phyloP scores from a whole-genome alignment of 1,139 yeast species.

The Candida smagusa region DNA sequence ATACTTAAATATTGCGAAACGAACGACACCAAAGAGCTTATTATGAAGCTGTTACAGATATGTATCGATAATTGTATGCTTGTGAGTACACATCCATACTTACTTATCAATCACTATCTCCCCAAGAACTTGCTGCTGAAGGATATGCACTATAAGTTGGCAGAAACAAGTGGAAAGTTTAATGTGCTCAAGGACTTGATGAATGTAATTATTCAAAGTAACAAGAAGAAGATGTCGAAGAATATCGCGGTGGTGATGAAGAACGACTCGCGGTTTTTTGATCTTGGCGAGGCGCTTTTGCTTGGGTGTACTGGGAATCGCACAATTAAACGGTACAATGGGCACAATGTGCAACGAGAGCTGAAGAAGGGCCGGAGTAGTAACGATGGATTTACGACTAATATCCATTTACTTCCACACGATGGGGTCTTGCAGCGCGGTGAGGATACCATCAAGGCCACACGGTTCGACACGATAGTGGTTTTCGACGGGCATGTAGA shows the following conservation, averaged over 20 bases:
- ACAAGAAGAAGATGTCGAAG: constrained; percentile 43
- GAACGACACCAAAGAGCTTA: constrained; percentile 51
- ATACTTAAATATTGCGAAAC: constrained; percentile 84
- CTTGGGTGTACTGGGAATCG: constrained; percentile 63
- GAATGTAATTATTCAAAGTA: constrained; percentile 41
- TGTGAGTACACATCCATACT: constrained; percentile 85
- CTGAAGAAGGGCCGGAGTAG: constrained; percentile 24
- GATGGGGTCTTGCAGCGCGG: constrained; percentile 34
- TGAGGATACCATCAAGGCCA: constrained; percentile 18
- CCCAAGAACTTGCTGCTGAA: constrained; percentile 77
- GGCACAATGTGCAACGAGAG: constrained; percentile 48
- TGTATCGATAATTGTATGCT: constrained; percentile 72
- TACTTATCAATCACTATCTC: constrained; percentile 78
- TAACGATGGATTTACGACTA: constrained; percentile 15
- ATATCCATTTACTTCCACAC: constrained; percentile 44
- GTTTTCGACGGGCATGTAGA: constrained; percentile 73
- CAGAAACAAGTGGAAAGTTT: constrained; percentile 86
- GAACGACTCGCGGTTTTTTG: constrained; percentile 50
- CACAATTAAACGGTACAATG: constrained; percentile 61
- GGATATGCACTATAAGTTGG: constrained; percentile 72
- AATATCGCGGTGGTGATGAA: constrained; percentile 38
- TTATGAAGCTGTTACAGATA: constrained; percentile 66
- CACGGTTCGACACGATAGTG: constrained; percentile 58
- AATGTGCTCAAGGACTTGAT: constrained; percentile 60
- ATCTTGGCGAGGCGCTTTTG: constrained; percentile 73